Base-by-base conservation (phyloP, 495 filamentous ascomycete genomes). In the Xylaria sp. region DNA sequence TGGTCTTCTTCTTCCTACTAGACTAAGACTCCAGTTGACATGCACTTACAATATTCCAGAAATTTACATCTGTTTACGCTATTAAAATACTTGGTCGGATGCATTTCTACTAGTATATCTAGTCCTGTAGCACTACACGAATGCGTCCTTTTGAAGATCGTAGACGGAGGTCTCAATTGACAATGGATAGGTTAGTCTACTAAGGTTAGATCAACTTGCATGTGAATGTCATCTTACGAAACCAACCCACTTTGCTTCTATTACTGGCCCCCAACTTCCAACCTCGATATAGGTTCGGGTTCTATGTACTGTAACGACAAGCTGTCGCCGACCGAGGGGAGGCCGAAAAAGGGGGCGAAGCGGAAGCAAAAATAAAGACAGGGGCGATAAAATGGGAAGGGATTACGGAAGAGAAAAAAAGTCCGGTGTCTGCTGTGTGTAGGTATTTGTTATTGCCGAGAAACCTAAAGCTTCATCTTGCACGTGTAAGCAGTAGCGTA, bases 271-370 rank as follows among this genome's bases (percentile, higher is more conserved):
- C 40, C 66, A 58, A 33, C 52, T 58, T 59, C 52, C 37, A 24
- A 57, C 21, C 64, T 67, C 50, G 46, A 57, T 67, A 41, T 67
- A 55, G 46, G 12, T 24, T n/a, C 12, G 24, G 33, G 53, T 24
- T 7, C 11, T 61, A 21, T 21, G 57, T n/a, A n/a, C n/a, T n/a
- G n/a, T 6, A 46, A 8, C 7, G 21, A 46, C 41, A 40, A 11
- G 35, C 52, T 41, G 33, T 52, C 68, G 53, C 33, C 50, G 50
- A 48, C 58, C 68, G 35, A 50, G 61, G 31, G 63, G 31, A 71
- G 8, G 37, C 46, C 26, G 53, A 66, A 48, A 48, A 66, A 68
- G 53, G 69, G 17, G 64, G 48, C 17, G 48, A 67, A 19, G 43
- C 61, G 41, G 44, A 52, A 12, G 15, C 43, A 35, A 66, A 66